A percentile compares a stretch with the other conserved stretches of the same genome.
phyloP scores from a whole-genome alignment of 2,329 filamentous ascomycete species.

The Fusarium oligoseptatum region DNA sequence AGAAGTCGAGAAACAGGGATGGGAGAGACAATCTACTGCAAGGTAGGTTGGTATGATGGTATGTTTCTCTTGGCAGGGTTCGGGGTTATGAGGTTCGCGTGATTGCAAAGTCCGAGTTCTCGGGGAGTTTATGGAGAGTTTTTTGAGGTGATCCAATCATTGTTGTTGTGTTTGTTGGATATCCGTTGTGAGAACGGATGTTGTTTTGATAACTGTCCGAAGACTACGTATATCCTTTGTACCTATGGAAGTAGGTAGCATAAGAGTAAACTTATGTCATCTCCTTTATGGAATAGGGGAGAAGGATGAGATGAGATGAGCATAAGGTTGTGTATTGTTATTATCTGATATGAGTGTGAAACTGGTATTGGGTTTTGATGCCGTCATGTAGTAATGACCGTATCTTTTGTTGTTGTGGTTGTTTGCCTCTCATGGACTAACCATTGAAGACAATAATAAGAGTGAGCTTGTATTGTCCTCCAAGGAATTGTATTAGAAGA shows the following conservation, averaged over 20 bases:
- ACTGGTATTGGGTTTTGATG: too few relatives aligned
- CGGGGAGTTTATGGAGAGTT: background rate
- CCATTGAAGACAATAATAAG: too few relatives aligned
- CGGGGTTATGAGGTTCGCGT: background rate
- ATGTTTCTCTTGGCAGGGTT: background rate
- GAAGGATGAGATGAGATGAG: too few relatives aligned
- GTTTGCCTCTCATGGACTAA: too few relatives aligned
- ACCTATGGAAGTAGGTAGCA: background rate
- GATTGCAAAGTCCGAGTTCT: background rate
- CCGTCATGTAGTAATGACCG: too few relatives aligned
- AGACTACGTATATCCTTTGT: background rate
- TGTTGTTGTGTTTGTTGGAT: background rate
- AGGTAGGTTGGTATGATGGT: background rate
- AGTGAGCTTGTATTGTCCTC: too few relatives aligned
- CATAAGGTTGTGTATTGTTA: too few relatives aligned
- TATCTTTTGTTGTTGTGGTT: too few relatives aligned
- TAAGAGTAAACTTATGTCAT: background rate
- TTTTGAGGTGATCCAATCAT: background rate
- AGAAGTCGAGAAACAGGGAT: background rate
- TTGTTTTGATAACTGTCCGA: background rate
- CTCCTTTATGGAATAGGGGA: background rate
- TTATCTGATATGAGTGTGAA: too few relatives aligned
- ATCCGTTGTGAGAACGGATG: background rate
- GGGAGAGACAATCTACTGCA: background rate
- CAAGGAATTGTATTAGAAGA: too few relatives aligned